phyloP scores from a whole-genome alignment of 805 yeast species.

The Saccharomycopsis microspora region DNA sequence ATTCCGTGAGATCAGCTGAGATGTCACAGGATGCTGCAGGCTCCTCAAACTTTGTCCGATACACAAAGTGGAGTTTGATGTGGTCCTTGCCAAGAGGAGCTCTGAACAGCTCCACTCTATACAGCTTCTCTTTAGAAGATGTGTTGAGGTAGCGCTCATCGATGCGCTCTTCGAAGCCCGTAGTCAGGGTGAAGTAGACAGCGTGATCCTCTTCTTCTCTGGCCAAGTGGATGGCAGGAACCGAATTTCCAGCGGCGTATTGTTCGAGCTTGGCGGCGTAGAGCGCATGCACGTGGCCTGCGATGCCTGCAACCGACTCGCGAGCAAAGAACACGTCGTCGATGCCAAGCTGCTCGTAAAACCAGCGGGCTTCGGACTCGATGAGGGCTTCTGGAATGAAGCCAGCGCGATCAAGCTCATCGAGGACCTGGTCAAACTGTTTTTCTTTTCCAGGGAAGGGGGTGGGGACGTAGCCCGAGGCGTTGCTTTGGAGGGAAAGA shows the following conservation, averaged over 20 bases:
- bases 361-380: constrained; percentile 82
- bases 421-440: constrained; percentile 76
- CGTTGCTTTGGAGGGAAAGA: constrained; percentile 16
- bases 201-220: constrained; percentile 80
- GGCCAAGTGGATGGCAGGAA: constrained; percentile 64
- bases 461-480: constrained; percentile 58
- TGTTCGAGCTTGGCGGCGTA: constrained; percentile 93
- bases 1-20: constrained; percentile 2
- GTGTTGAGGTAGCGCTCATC: constrained; percentile 74
- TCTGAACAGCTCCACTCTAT: constrained; percentile 69
- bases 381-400: constrained; percentile 82
- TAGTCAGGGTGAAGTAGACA: constrained; percentile 74
- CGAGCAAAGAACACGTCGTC: constrained; percentile 88
- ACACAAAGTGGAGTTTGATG: constrained; percentile 71
- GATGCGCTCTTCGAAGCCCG: constrained; percentile 59
- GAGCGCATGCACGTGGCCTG: constrained; percentile 74
- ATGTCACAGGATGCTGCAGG: constrained; percentile 15
- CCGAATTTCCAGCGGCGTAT: constrained; percentile 52
- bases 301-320: constrained; percentile 71
- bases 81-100: constrained; percentile 39
- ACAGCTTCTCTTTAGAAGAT: constrained; percentile 29
- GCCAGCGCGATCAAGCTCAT: constrained; percentile 69
- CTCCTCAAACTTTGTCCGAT: constrained; percentile 49
- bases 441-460: constrained; percentile 72
- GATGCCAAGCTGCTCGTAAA: constrained; percentile 76